A percentile compares a stretch with the other conserved stretches of the same genome.
Conservation (phyloP, 2,329 filamentous ascomycete genomes). For the Fonsecaea monophora region DNA sequence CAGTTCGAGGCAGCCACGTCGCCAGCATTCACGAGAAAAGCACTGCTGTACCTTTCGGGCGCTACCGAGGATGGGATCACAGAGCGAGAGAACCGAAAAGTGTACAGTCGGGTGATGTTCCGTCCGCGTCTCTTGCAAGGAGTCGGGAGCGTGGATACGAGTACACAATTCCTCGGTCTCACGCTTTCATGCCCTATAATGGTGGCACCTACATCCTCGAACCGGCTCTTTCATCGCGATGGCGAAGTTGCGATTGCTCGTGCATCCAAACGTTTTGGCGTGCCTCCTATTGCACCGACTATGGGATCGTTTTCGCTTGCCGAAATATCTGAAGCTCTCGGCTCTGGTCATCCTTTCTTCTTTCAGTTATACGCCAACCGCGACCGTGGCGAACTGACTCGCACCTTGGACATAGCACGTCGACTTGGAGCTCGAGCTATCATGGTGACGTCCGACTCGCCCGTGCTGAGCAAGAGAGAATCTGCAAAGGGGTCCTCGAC, state of each 20-base stretch:
- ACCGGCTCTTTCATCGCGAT: slow-evolving; percentile 52
- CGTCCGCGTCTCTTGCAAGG: slow-evolving; percentile 54
- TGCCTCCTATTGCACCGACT: slow-evolving; percentile 7
- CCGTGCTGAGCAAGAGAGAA: slow-evolving; percentile 62
- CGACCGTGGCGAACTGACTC: slow-evolving; percentile 59
- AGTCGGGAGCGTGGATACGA: slow-evolving; percentile 47
- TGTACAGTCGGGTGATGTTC: slow-evolving; percentile 54
- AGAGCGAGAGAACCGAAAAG: slow-evolving; percentile 26
- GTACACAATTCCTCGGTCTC: slow-evolving; percentile 41
- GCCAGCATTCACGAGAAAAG: slow-evolving; percentile 32
- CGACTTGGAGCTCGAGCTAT: slow-evolving; percentile 56
- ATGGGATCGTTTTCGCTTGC: slow-evolving; percentile 48
- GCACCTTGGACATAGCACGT: slow-evolving; percentile 55
- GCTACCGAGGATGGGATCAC: slow-evolving; percentile 36
- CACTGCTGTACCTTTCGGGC: slow-evolving; percentile 41
- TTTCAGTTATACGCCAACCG: slow-evolving; percentile 70
- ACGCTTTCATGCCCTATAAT: slow-evolving; percentile 36
- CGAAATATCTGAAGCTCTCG: slow-evolving; percentile 55
- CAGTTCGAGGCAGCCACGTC: slow-evolving; percentile 36
- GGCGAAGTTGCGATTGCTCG: slow-evolving; percentile 52
- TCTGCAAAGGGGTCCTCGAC: slow-evolving; percentile 51
- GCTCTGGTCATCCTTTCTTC: slow-evolving; percentile 33
- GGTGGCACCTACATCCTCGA: slow-evolving; percentile 43
- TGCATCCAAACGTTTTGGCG: slow-evolving; percentile 2
- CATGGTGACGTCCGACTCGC: slow-evolving; percentile 63